Percentiles rank a stretch among this genome's conserved stretches.
Evolutionary conservation across 2,329 filamentous ascomycete genomes (phyloP).

Genomic region (Trichoderma citrinoviride): DNA sequence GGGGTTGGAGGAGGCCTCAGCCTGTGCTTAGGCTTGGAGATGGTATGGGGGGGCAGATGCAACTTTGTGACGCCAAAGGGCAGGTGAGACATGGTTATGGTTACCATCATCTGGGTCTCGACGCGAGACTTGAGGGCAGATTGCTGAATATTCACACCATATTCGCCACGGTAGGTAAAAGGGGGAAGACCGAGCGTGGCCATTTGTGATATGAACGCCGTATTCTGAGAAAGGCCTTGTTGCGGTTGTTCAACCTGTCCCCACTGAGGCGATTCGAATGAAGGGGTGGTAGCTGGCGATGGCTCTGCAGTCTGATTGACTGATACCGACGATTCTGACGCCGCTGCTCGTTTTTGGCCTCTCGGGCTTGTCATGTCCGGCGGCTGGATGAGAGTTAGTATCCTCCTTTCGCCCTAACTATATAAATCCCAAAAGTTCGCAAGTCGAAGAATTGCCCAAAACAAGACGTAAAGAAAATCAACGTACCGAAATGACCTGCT

Average conservation of each 20-base stretch:
- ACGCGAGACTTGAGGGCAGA: slow-evolving; percentile 83
- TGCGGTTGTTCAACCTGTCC: not conserved
- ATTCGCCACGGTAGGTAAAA: slow-evolving; percentile 37
- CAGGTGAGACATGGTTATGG: slow-evolving; percentile 72
- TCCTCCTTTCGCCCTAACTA: too few species aligned
- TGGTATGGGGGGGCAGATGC: slow-evolving; percentile 83
- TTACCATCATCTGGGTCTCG: slow-evolving; percentile 92
- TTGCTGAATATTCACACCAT: slow-evolving; percentile 58
- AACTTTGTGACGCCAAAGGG: slow-evolving; percentile 74
- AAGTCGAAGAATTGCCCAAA: too few species aligned
- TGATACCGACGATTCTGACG: slow-evolving; percentile 48
- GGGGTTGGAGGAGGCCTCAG: slow-evolving; percentile 67
- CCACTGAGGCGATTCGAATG: too few species aligned
- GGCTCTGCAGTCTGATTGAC: too few species aligned
- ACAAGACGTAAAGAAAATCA: not conserved
- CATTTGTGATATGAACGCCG: slow-evolving; percentile 33
- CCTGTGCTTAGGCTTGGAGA: slow-evolving; percentile 90
- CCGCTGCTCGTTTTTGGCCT: slow-evolving; percentile 46
- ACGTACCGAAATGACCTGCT: slow-evolving; percentile 44
- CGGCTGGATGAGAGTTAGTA: slow-evolving; percentile 40
- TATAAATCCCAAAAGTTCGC: too few species aligned
- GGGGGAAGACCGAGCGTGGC: slow-evolving; percentile 27
- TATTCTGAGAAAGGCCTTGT: not conserved
- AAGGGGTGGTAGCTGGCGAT: too few species aligned
- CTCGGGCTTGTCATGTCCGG: slow-evolving; percentile 51